Base-by-base conservation (phyloP, 2,329 filamentous ascomycete genomes). In the Pyricularia pennisetigena region DNA sequence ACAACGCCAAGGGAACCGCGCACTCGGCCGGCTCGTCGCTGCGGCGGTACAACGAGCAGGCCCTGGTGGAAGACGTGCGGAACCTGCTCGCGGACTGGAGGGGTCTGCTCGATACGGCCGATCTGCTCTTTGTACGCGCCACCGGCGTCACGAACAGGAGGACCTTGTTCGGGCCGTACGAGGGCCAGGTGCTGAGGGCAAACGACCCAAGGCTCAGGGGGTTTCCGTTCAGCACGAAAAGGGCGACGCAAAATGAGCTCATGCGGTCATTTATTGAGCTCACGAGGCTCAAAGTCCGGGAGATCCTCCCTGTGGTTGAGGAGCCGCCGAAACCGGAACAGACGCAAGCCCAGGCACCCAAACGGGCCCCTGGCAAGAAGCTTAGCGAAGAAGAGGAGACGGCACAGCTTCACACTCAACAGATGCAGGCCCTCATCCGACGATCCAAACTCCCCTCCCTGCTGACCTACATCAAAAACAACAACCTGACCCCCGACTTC, bases 181-280 rank as follows among this genome's bases (percentile, higher is more conserved):
- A 98, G 2, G 92, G 88, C 1, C 93, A 97, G 75, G 88, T 97
- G 0, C 79, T 99, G 68, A 88, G 84, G 69, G 85, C 88, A 12
- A 92, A 93, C 70, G 95, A 99, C 74, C 82, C 88, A 0, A 85
- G 95, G 49, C 84, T 97, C 74, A 86, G 95, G 68, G 90, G 92
- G 0, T 97, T 99, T 71, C 95, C 95, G 0, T 99, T 99, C 77
- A 97, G 86, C 76, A 99, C 95, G 9, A 86, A 93, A 14, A 85
- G 95, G 69, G 93, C 95, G 0, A 99, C 95, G 0, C 94, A 98
- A 75, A 92, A 90, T 65, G 95, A 99, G 78, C 87, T 99, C 0
- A 95, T 98, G 90, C 88, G 94, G 57, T 91, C 91, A 0, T 99
- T 97, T 74, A 91, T 97, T 70, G 95, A 99, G 79, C 84, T 99